A percentile compares a stretch with the other conserved stretches of the same genome.
Evolutionary conservation across 768 basidiomycete genomes (phyloP).

Genomic region (Pholiota molesta): DNA sequence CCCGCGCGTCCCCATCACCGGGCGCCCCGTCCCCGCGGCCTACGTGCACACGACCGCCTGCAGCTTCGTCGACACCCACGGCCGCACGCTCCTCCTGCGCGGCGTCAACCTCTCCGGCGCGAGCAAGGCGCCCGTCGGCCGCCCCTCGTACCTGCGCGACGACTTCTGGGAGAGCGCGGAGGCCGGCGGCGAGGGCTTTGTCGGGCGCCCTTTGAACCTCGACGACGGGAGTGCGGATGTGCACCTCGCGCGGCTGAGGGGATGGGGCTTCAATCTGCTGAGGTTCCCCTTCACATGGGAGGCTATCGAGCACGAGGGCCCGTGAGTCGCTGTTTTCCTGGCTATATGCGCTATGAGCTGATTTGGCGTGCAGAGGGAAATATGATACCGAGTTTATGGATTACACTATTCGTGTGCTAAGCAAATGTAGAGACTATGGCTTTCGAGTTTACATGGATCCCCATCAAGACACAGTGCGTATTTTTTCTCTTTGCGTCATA

Average conservation of each 20-base stretch:
- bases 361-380: slow-evolving; percentile 61
- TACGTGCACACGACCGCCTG: slow-evolving; percentile 69
- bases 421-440: slow-evolving; percentile 89
- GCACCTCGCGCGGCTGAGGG: slow-evolving; percentile 81
- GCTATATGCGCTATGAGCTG: neutral
- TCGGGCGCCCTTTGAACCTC: slow-evolving; percentile 78
- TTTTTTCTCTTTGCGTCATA: neutral
- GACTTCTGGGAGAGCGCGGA: slow-evolving; percentile 83
- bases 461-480: slow-evolving; percentile 90
- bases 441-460: slow-evolving; percentile 94
- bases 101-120: slow-evolving; percentile 96
- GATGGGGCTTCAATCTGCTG: slow-evolving; percentile 94
- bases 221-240: slow-evolving; percentile 86
- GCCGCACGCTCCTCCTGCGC: slow-evolving; percentile 80
- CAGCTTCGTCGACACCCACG: slow-evolving; percentile 73
- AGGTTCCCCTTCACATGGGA: slow-evolving; percentile 94
- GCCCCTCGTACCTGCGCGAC: slow-evolving; percentile 68
- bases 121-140: slow-evolving; percentile 78
- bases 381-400: slow-evolving; percentile 94
- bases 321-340: slow-evolving; percentile 62
- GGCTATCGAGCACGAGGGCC: slow-evolving; percentile 89
- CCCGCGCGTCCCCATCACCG: slow-evolving; percentile 61
- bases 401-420: slow-evolving; percentile 84
- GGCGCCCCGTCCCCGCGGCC: slow-evolving; percentile 44
- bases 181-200: slow-evolving; percentile 62